phyloP scores from a whole-genome alignment of 2,329 filamentous ascomycete species.

The Triangularia setosa region DNA sequence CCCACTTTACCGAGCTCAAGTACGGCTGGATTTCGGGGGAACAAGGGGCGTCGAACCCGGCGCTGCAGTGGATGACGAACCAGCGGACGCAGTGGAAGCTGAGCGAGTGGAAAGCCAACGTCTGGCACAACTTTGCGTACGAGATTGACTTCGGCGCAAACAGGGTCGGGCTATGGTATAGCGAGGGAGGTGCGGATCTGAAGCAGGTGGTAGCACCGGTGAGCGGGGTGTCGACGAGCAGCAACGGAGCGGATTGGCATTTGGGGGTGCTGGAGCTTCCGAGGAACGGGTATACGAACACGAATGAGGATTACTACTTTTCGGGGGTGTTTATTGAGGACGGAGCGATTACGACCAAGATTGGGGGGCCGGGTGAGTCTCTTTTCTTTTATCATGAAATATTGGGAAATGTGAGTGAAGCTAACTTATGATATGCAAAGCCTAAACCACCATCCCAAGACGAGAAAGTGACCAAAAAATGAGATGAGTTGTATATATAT shows the following conservation, averaged over 20 bases:
- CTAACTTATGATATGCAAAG: neutral
- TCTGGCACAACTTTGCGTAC: constrained; percentile 73
- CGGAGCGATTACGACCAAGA: constrained; percentile 35
- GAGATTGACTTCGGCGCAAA: constrained; percentile 63
- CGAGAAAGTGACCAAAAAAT: neutral
- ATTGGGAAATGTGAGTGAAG: neutral
- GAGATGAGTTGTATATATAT: neutral
- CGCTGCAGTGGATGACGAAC: constrained; percentile 62
- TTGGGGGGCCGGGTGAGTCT: constrained; percentile 26
- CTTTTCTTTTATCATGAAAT: neutral
- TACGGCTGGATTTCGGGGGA: constrained; percentile 56
- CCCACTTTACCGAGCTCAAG: constrained; percentile 71
- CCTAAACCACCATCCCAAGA: neutral
- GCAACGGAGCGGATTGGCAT: constrained; percentile 70
- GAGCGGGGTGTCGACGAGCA: constrained; percentile 51
- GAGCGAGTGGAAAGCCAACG: constrained; percentile 54
- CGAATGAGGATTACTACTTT: constrained; percentile 65
- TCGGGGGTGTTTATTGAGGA: constrained; percentile 68
- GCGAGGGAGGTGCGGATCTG: constrained; percentile 56
- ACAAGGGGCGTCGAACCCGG: constrained; percentile 41
- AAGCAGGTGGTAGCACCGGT: constrained; percentile 58
- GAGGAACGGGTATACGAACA: constrained; percentile 49
- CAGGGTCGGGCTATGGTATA: constrained; percentile 67
- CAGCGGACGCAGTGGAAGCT: constrained; percentile 57
- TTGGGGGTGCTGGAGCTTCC: constrained; percentile 65